Evolutionary conservation across 2,329 filamentous ascomycete species (phyloP).

Genomic region (Hymenoscyphus fraxineus): DNA sequence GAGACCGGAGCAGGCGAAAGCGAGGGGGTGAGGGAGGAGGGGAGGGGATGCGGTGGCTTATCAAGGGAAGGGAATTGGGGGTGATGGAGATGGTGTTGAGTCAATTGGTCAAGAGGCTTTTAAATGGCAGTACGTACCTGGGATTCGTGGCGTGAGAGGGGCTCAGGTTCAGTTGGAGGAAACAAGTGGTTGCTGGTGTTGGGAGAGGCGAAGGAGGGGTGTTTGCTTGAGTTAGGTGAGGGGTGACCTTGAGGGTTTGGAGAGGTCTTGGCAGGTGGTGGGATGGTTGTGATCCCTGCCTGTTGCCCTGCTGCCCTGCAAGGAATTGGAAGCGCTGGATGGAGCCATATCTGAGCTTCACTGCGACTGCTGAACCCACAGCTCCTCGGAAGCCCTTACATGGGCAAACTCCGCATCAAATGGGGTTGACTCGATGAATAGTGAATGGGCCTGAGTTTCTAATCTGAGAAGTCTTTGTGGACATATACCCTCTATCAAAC

Average conservation of each 20-base stretch:
- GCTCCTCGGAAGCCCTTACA: too few relatives aligned
- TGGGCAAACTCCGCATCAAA: too few relatives aligned
- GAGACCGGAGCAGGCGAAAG: constrained; percentile 8
- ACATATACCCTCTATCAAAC: too few relatives aligned
- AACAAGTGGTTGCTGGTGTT: background rate
- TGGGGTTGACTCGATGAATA: too few relatives aligned
- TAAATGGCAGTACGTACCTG: constrained; percentile 2
- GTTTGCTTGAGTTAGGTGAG: background rate
- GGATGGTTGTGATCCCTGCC: background rate
- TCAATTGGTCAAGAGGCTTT: constrained; percentile 12
- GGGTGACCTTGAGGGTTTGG: background rate
- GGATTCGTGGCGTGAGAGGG: constrained; percentile 1
- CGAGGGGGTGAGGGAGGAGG: background rate
- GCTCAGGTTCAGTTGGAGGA: background rate
- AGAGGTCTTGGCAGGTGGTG: background rate
- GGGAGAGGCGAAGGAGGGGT: background rate
- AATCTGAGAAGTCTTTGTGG: too few relatives aligned
- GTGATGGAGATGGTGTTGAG: background rate
- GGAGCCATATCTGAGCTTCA: background rate
- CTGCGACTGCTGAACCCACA: too few relatives aligned
- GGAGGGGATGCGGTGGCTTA: constrained; percentile 16
- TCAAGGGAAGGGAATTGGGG: constrained; percentile 9
- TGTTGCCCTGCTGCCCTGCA: background rate
- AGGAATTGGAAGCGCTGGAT: background rate
- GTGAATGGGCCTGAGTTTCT: too few relatives aligned